Conservation (phyloP, 2,329 filamentous ascomycete genomes). For the Monosporascus cannonballus region DNA sequence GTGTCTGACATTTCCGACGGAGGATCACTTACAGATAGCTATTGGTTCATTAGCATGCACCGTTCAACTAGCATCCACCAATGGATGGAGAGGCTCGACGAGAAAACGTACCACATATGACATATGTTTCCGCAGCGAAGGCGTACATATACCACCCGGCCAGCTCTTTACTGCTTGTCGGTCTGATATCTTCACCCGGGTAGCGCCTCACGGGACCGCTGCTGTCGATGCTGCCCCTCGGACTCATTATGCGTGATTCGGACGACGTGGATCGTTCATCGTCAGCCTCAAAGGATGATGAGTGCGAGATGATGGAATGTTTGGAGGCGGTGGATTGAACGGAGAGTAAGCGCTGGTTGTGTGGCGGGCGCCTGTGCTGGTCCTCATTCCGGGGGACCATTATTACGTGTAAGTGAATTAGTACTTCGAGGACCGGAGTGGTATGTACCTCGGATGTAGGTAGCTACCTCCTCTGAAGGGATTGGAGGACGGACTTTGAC, state of each 20-base stretch:
- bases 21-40: constrained; percentile 23
- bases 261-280: constrained; percentile 55
- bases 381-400: constrained; percentile 33
- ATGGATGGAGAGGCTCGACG: neutral
- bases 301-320: constrained; percentile 51
- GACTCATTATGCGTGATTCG: constrained; percentile 32
- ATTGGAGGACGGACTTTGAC: no score
- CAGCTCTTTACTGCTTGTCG: constrained; percentile 82
- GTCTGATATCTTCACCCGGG: constrained; percentile 77
- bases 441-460: no score
- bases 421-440: no score
- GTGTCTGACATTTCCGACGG: neutral
- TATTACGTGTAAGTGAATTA: constrained; percentile 6
- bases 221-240: constrained; percentile 30
- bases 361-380: constrained; percentile 29
- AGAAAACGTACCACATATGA: constrained; percentile 71
- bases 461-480: no score
- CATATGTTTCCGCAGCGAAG: constrained; percentile 94
- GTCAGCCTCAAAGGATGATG: constrained; percentile 62
- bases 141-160: constrained; percentile 94
- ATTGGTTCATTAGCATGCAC: neutral
- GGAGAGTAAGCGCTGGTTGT: constrained; percentile 41
- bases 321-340: constrained; percentile 47
- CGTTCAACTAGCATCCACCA: neutral
- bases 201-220: constrained; percentile 49